Base-by-base conservation (phyloP, 345 rosid genomes). In the Corchorus olitorius region DNA sequence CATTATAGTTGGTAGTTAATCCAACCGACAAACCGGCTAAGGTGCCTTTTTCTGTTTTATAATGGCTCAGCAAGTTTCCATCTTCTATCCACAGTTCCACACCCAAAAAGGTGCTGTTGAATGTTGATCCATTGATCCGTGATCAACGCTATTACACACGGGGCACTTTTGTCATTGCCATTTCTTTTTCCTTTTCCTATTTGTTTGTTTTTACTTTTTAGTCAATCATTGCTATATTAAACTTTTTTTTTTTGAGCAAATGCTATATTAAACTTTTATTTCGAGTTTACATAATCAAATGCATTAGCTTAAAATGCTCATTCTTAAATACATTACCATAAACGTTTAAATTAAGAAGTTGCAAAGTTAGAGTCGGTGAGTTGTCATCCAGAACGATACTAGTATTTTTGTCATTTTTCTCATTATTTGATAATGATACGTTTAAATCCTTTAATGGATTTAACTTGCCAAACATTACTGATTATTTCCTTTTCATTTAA, bases 11-110 rank as follows among this genome's bases (percentile, higher is more conserved):
- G 74, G 76, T 43, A 4, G 79, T 70, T 65, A 45, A 43, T 43
- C 46, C 52, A 80, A 73, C 83, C 71, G 76, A 83, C 83, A 74
- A 70, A 69, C 16, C 73, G 76, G 60, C 34, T 63, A 39, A 27
- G 27, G 27, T 34, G 56, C 17, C 46, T 63, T 63, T 35, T 4
- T 9, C 52, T 10, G n/a, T 17, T 41, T 6, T 8, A 22, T 65
- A 65, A 43, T 43, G 20, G 70, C 53, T 43, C 19, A 19, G 45
- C 53, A 11, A 11, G 6, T 33, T 41, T 65, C 35, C 49, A 56
- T 14, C 35, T 20, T 13, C 27, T 8, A 2, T 14, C 3, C 8
- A 43, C 65, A 8, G 4, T 65, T 27, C 17, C 27, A 39, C 43
- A 39, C 43, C 43, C 43, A 27, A 60, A 20, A 34, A 34, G 9